Base-by-base conservation (phyloP, 2,329 filamentous ascomycete genomes). In the Seiridium cupressi region DNA sequence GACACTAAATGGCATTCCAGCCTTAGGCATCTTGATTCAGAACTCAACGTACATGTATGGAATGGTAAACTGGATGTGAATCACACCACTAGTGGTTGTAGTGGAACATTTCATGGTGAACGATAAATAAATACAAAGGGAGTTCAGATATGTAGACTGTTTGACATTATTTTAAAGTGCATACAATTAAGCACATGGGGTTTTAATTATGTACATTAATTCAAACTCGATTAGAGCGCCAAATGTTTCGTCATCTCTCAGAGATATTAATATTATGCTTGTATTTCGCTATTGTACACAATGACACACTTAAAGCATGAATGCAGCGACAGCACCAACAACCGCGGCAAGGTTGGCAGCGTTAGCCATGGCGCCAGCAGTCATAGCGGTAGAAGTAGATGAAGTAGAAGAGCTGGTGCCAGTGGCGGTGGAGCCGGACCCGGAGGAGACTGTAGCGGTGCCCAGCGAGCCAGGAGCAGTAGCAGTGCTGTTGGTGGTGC, bases 341-440 rank as follows among this genome's bases (percentile, higher is more conserved):
- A 64, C 62, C 2, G 69, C 73, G 6, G 64, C 71, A 26, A 72
- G 42, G 58, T 64, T 66, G 8, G 74, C 42, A n/a, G 67, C 66
- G 44, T 67, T 65, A 44, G 60, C 55, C 38, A 56, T 61, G 18
- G 69, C 71, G n/a, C 63, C 73, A 18, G 62, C 69, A 2, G 64
- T 65, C 26, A 64, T 38, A 7, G 68, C 58, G 10, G 57, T 11
- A 4, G 55, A 34, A 4, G 63, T 61, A 10, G 66, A 44, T 26
- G 61, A 59, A 31, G 62, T 63, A 8, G 54, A 35, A 32, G 54
- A 60, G 44, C 51, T 49, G 13, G 66, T 62, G n/a, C 58, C 51
- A n/a, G 54, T 56, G 18, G 44, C 44, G 13, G 55, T 47, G 11
- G 32, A 47, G 36, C 53, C 53, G 7, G 54, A 46, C n/a, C 35